Conservation (phyloP, 2,329 filamentous ascomycete species). For the Sordariomycetes sp. region DNA sequence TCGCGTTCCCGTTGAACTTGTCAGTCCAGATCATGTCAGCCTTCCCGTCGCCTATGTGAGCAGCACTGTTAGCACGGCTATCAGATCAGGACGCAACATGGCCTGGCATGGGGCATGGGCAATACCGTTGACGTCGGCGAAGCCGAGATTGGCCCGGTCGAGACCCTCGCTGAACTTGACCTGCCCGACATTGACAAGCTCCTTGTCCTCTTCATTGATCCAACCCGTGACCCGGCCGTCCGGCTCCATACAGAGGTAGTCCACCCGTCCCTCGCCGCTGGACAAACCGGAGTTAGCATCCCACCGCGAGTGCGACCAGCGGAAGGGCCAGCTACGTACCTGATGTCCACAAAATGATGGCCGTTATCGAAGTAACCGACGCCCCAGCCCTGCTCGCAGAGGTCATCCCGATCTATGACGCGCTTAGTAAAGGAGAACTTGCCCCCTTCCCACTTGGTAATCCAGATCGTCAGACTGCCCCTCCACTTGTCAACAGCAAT, state of each 20-base stretch:
- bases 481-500: neutral
- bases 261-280: slow-evolving; percentile 14
- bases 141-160: slow-evolving; percentile 21
- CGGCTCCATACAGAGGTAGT: slow-evolving; percentile 18
- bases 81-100: too few species aligned
- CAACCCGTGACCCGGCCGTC: slow-evolving; percentile 13
- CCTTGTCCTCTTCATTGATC: slow-evolving; percentile 10
- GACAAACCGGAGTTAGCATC: neutral
- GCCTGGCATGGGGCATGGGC: too few species aligned
- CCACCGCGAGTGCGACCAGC: neutral
- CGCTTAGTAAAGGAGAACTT: neutral
- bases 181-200: slow-evolving; percentile 10
- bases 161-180: slow-evolving; percentile 14
- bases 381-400: slow-evolving; percentile 13
- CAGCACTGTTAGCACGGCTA: neutral
- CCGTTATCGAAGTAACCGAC: slow-evolving; percentile 13
- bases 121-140: slow-evolving; percentile 23
- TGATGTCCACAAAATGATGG: slow-evolving; percentile 17
- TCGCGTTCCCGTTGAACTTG: slow-evolving; percentile 18
- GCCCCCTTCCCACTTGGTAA: neutral
- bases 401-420: neutral
- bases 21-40: slow-evolving; percentile 21
- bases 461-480: neutral
- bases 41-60: slow-evolving; percentile 8
- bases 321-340: neutral